Evolutionary conservation across 192 early-diverging fungal genomes (phyloP).

Genomic region (Coemansia javaensis): DNA sequence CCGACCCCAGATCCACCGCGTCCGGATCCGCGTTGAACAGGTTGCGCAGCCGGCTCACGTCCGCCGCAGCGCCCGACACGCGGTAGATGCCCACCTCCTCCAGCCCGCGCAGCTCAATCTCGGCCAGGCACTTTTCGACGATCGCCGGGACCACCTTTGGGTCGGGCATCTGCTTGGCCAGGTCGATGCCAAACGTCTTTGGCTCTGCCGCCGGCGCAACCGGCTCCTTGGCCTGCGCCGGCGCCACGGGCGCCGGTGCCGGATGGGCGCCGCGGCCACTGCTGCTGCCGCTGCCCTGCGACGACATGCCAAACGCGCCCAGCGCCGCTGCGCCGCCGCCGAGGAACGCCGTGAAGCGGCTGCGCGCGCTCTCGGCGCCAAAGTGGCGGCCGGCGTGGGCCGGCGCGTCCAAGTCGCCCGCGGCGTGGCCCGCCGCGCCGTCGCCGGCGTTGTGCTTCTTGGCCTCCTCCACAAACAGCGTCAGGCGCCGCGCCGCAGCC

Average conservation of each 20-base stretch:
- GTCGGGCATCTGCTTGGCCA: slow-evolving; percentile 57
- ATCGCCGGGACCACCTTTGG: slow-evolving; percentile 55
- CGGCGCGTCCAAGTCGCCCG: slow-evolving; percentile 3
- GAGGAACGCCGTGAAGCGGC: slow-evolving; percentile 45
- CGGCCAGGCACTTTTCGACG: slow-evolving; percentile 63
- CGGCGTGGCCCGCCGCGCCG: not conserved
- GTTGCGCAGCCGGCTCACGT: slow-evolving; percentile 56
- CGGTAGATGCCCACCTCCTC: slow-evolving; percentile 74
- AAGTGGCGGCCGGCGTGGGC: slow-evolving; percentile 5
- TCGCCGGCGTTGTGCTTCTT: slow-evolving; percentile 34
- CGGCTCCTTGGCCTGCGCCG: slow-evolving; percentile 9
- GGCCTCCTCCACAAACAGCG: slow-evolving; percentile 62
- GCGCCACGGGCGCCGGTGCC: slow-evolving; percentile 15
- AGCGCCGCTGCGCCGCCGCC: slow-evolving; percentile 38
- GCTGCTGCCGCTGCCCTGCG: too few species aligned
- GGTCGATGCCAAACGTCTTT: slow-evolving; percentile 60
- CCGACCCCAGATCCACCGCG: slow-evolving; percentile 54
- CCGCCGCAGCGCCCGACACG: slow-evolving; percentile 60
- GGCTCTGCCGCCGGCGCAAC: slow-evolving; percentile 31
- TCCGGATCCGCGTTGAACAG: slow-evolving; percentile 60
- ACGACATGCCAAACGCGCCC: slow-evolving; percentile 26
- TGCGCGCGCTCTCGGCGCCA: slow-evolving; percentile 37
- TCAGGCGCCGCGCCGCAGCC: slow-evolving; percentile 64
- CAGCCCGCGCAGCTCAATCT: slow-evolving; percentile 68
- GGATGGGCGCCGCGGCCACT: slow-evolving; percentile 20